phyloP scores from a whole-genome alignment of 371 early-diverging fungal genomes.

The Syncephalastrum monosporum region DNA sequence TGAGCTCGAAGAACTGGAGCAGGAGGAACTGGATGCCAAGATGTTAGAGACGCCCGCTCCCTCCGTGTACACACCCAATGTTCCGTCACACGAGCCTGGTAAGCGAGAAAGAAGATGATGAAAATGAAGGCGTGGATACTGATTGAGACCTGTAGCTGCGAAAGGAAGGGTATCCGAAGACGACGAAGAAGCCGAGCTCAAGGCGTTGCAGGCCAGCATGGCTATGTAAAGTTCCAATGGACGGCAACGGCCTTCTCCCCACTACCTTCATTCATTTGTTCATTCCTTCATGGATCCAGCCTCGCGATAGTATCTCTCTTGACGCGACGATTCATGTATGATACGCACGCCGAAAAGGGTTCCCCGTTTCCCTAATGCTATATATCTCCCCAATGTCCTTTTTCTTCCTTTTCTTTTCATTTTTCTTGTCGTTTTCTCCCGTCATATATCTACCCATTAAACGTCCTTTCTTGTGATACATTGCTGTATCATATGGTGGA shows the following conservation, averaged over 20 bases:
- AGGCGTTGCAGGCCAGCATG: slow-evolving; percentile 79
- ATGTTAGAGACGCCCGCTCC: slow-evolving; percentile 77
- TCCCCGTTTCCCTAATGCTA: not conserved
- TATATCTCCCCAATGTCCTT: slow-evolving; percentile 8
- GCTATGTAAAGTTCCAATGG: slow-evolving; percentile 33
- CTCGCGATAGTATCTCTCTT: slow-evolving; percentile 2
- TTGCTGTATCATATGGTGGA: not conserved
- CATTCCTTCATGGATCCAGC: slow-evolving; percentile 5
- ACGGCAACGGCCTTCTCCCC: not conserved
- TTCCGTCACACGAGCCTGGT: slow-evolving; percentile 69
- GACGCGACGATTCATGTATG: slow-evolving; percentile 1
- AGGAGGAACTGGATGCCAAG: slow-evolving; percentile 88
- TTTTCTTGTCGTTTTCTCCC: slow-evolving; percentile 5
- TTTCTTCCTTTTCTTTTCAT: slow-evolving; percentile 7
- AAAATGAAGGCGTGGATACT: not conserved
- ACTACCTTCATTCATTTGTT: slow-evolving; percentile 10
- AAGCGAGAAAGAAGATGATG: not conserved
- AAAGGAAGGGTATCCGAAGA: slow-evolving; percentile 53
- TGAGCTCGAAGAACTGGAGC: slow-evolving; percentile 93
- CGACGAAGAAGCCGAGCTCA: slow-evolving; percentile 88
- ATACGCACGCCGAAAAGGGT: no score
- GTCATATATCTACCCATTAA: slow-evolving; percentile 6
- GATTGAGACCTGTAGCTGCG: not conserved
- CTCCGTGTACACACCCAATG: slow-evolving; percentile 61
- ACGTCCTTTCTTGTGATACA: slow-evolving; percentile 4